Evolutionary conservation across 768 basidiomycete genomes (phyloP).

Genomic region (Termitomyces sp.): DNA sequence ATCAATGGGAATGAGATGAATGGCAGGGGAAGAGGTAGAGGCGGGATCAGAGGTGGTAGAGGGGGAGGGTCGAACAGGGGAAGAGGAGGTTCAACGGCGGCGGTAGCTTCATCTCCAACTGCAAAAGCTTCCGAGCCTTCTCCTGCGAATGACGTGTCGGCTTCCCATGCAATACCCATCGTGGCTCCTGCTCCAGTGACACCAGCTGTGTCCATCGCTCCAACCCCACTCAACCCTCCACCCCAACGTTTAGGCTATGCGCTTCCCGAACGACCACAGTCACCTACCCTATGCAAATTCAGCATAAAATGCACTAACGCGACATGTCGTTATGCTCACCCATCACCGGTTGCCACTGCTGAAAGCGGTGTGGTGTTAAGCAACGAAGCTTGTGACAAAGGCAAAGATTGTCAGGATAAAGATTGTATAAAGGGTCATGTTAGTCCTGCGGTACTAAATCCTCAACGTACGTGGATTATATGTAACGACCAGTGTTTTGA

Average conservation of each 20-base stretch:
- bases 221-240: slow-evolving; percentile 17
- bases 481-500: background rate
- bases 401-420: slow-evolving; percentile 86
- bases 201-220: slow-evolving; percentile 13
- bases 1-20: slow-evolving; percentile 24
- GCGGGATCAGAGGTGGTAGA: slow-evolving; percentile 38
- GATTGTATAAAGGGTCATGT: slow-evolving; percentile 92
- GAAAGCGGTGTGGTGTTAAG: slow-evolving; percentile 95
- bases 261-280: slow-evolving; percentile 76
- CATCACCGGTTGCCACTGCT: slow-evolving; percentile 93
- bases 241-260: slow-evolving; percentile 46
- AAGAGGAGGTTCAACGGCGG: slow-evolving; percentile 36
- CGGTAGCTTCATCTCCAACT: slow-evolving; percentile 16
- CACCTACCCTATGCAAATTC: slow-evolving; percentile 93
- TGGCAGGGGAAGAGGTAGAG: slow-evolving; percentile 39
- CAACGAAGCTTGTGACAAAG: slow-evolving; percentile 89
- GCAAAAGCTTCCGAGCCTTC: slow-evolving; percentile 17
- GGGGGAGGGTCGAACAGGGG: slow-evolving; percentile 44
- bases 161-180: slow-evolving; percentile 26
- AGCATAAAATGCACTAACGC: slow-evolving; percentile 87
- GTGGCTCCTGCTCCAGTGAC: slow-evolving; percentile 25
- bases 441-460: slow-evolving; percentile 76
- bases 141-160: slow-evolving; percentile 9
- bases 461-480: slow-evolving; percentile 43
- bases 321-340: slow-evolving; percentile 88